A percentile compares a stretch with the other conserved stretches of the same genome.
phyloP scores from a whole-genome alignment of 2,329 filamentous ascomycete species.

The Colletotrichum tofieldiae region DNA sequence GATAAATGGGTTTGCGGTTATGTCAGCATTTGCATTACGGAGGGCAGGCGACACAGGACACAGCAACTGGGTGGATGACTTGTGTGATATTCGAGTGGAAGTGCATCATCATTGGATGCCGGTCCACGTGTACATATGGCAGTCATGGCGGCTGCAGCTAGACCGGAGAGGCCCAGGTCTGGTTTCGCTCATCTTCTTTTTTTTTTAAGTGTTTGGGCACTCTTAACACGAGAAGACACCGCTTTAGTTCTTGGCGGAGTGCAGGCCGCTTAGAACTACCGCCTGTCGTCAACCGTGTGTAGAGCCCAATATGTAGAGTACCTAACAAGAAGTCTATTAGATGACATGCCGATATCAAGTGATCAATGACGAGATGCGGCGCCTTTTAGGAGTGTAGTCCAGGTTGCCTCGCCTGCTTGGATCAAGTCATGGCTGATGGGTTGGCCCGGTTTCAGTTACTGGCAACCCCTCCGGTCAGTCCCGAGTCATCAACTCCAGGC shows the following conservation, averaged over 20 bases:
- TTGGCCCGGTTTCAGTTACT: background rate
- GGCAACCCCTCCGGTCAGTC: background rate
- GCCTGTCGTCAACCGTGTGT: background rate
- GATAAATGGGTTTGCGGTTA: slow-evolving; percentile 31
- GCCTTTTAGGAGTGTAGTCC: background rate
- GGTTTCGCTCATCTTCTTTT: background rate
- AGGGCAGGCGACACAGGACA: slow-evolving; percentile 36
- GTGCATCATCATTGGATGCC: slow-evolving; percentile 22
- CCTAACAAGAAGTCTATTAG: slow-evolving; percentile 14
- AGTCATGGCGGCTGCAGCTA: background rate
- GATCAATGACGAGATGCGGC: background rate
- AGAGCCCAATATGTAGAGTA: slow-evolving; percentile 36
- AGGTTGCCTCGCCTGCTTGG: background rate
- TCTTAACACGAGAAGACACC: slow-evolving; percentile 3
- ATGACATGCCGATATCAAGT: slow-evolving; percentile 4
- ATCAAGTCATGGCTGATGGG: background rate
- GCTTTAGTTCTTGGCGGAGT: slow-evolving; percentile 27
- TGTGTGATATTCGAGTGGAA: slow-evolving; percentile 25
- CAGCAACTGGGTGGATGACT: slow-evolving; percentile 16
- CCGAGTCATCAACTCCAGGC: background rate
- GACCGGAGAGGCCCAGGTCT: background rate
- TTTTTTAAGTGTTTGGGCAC: slow-evolving; percentile 10
- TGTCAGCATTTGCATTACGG: slow-evolving; percentile 41
- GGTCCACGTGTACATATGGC: slow-evolving; percentile 35
- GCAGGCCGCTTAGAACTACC: slow-evolving; percentile 27